Evolutionary conservation across 805 yeast species (phyloP).

Genomic region (Suhomyces sp.): DNA sequence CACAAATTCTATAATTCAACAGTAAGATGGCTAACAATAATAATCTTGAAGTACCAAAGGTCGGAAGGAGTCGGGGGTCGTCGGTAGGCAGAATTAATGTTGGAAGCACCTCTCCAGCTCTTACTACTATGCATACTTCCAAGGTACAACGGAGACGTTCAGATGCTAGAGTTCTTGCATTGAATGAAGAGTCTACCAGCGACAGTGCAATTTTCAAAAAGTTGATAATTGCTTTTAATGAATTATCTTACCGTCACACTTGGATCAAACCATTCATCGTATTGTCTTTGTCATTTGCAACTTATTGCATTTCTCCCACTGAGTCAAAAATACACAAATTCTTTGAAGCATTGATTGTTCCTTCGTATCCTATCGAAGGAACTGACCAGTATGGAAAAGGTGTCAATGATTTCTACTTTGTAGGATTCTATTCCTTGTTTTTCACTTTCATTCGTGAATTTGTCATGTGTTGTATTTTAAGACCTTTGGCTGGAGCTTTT

Average conservation of each 20-base stretch:
- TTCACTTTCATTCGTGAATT: slow-evolving; percentile 92
- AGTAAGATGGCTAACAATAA: slow-evolving; percentile 4
- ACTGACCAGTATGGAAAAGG: slow-evolving; percentile 87
- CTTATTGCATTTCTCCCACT: slow-evolving; percentile 58
- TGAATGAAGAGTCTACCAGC: slow-evolving; percentile 24
- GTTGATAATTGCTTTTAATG: slow-evolving; percentile 56
- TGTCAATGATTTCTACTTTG: slow-evolving; percentile 73
- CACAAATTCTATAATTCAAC: too few species aligned
- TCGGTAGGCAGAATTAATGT: slow-evolving; percentile 73
- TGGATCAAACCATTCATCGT: slow-evolving; percentile 71
- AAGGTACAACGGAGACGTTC: slow-evolving; percentile 37
- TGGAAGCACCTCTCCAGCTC: slow-evolving; percentile 72
- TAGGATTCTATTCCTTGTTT: slow-evolving; percentile 75
- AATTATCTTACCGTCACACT: slow-evolving; percentile 57
- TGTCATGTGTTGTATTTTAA: slow-evolving; percentile 74
- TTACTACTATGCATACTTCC: slow-evolving; percentile 63
- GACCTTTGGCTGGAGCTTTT: slow-evolving; percentile 60
- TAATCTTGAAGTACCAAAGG: slow-evolving; percentile 4
- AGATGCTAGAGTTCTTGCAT: slow-evolving; percentile 30
- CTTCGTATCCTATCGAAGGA: slow-evolving; percentile 63
- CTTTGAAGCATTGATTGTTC: slow-evolving; percentile 59
- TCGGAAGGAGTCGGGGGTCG: slow-evolving; percentile 50
- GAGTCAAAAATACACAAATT: slow-evolving; percentile 54
- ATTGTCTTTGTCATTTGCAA: slow-evolving; percentile 37
- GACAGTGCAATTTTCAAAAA: slow-evolving; percentile 59